Evolutionary conservation across 2,329 filamentous ascomycete species (phyloP).

Genomic region (Tolypocladium tropicale): DNA sequence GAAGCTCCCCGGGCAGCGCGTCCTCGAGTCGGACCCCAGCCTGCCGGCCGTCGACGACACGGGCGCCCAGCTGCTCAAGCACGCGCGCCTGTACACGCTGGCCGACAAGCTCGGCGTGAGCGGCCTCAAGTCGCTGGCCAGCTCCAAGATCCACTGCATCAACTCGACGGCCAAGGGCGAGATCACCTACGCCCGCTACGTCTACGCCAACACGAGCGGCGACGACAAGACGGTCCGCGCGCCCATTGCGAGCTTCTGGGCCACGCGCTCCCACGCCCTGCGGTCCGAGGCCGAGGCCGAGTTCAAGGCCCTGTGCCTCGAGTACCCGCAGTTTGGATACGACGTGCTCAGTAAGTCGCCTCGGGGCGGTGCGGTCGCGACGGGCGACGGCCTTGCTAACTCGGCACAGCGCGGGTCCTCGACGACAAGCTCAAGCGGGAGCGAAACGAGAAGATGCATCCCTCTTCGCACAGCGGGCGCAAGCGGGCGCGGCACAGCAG

Average conservation of each 20-base stretch:
- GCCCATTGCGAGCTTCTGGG: conserved; percentile 87
- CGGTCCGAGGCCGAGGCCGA: conserved; percentile 78
- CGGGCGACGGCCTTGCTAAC: conserved; percentile 6
- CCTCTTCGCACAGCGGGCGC: conserved; percentile 36
- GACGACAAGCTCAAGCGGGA: conserved; percentile 59
- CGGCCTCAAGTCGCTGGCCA: conserved; percentile 64
- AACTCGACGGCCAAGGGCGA: conserved; percentile 81
- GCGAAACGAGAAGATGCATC: conserved; percentile 48
- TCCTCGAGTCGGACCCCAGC: conserved; percentile 59
- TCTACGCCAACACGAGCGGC: conserved; percentile 64
- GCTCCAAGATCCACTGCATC: conserved; percentile 86
- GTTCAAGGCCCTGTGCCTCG: conserved; percentile 75
- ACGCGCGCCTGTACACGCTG: conserved; percentile 82
- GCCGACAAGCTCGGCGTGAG: conserved; percentile 66
- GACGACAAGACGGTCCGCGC: conserved; percentile 66
- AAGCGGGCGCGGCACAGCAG: conserved; percentile 48
- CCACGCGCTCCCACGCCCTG: conserved; percentile 66
- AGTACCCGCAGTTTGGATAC: conserved; percentile 86
- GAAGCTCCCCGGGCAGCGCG: conserved; percentile 50
- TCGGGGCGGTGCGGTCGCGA: background rate
- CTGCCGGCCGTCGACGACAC: conserved; percentile 60
- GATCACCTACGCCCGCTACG: conserved; percentile 83
- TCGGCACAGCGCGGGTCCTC: conserved; percentile 43
- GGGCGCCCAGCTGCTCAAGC: conserved; percentile 77
- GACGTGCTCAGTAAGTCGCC: conserved; percentile 66